Evolutionary conservation across 208 protist genomes (phyloP).

Genomic region (Acanthamoeba lenticulata): DNA sequence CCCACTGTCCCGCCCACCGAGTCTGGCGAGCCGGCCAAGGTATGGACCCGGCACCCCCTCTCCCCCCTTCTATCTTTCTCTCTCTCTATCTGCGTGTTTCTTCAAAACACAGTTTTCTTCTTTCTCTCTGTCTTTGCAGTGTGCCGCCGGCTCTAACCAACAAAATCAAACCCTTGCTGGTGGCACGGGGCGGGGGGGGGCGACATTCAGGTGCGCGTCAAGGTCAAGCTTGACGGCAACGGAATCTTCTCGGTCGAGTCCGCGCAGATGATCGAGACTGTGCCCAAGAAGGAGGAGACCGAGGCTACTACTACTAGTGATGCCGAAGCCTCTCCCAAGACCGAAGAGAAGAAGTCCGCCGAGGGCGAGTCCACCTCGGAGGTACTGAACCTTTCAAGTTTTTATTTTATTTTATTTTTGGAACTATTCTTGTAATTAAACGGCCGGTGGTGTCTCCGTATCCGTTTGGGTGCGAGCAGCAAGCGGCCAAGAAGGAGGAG

Average conservation of each 20-base stretch:
- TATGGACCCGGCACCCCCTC: background rate
- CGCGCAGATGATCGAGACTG: background rate
- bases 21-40: constrained; percentile 22
- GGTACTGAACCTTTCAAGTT: no score
- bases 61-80: background rate
- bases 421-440: no score
- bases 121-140: background rate
- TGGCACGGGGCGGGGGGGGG: no score
- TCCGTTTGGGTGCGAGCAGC: no score
- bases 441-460: background rate
- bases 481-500: background rate
- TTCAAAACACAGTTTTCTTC: no score
- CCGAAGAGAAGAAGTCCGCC: background rate
- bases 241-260: constrained; percentile 46
- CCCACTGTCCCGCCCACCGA: background rate
- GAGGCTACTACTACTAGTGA: background rate
- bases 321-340: background rate
- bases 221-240: constrained; percentile 22
- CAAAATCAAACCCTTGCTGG: background rate
- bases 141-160: background rate
- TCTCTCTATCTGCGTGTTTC: no score
- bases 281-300: background rate
- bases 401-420: no score
- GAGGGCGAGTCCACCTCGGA: background rate
- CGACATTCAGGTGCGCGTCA: background rate